These are phyloP conservation scores for Rhododendron kiyosumense DNA, from an alignment of 148 eudicot species.

Conservation along the genomic window DNA sequence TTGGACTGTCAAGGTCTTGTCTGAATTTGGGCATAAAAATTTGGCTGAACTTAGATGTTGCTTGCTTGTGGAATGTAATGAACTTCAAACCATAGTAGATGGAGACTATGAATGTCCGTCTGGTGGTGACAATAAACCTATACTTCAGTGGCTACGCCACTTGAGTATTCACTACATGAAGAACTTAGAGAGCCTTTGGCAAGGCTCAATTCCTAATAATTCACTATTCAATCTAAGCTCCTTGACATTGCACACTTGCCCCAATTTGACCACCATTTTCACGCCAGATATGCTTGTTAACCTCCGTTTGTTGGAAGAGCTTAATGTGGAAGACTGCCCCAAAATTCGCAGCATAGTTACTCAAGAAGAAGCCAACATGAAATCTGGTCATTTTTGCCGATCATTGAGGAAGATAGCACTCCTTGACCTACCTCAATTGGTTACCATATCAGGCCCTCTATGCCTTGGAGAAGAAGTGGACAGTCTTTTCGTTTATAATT, in stretches of 20 bases:
- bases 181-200: conserved; percentile 5
- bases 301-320: no score
- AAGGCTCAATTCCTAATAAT: background rate
- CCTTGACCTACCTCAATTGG: conserved; percentile 12
- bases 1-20: background rate
- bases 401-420: conserved; percentile 7
- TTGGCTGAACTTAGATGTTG: background rate
- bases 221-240: no score
- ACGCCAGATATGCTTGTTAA: no score
- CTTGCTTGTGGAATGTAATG: conserved; percentile 18
- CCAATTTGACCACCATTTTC: no score
- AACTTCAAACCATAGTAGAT: conserved; percentile 9
- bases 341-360: background rate
- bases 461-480: background rate
- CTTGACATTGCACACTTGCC: no score
- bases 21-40: background rate
- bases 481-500: background rate
- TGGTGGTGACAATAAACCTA: background rate
- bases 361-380: background rate
- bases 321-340: no score
- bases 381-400: background rate
- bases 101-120: background rate
- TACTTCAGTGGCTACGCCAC: background rate
- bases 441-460: background rate
- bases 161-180: conserved; percentile 15